Evolutionary conservation across 163 green algal species (phyloP).

Genomic region (Trebouxia gelatinosa): DNA sequence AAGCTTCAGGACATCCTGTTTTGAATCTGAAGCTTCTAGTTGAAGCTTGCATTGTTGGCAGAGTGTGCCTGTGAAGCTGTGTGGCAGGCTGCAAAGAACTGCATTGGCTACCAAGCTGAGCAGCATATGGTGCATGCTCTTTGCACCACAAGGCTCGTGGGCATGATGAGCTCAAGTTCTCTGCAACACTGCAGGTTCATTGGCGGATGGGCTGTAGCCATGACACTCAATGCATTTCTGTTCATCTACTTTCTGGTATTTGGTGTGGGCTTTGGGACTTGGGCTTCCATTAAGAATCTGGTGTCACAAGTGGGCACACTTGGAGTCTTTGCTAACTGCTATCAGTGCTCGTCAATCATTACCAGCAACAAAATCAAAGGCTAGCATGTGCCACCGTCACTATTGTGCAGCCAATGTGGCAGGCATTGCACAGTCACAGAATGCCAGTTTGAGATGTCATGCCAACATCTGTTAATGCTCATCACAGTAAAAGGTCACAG

Average conservation of each 20-base stretch:
- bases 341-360: constrained; percentile 31
- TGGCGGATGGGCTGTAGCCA: constrained; percentile 24
- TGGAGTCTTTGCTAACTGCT: constrained; percentile 38
- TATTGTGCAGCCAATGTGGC: no score
- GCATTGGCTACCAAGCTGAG: no score
- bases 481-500: no score
- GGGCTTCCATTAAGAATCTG: constrained; percentile 31
- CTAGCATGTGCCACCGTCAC: no score
- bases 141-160: background rate
- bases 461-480: no score
- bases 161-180: background rate
- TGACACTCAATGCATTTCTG: constrained; percentile 18
- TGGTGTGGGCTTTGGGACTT: constrained; percentile 32
- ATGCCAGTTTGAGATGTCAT: no score
- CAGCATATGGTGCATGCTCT: constrained; percentile 7
- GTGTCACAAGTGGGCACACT: constrained; percentile 23
- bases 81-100: no score
- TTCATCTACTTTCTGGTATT: constrained; percentile 29
- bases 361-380: constrained; percentile 13
- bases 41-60: no score
- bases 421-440: no score
- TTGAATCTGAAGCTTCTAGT: no score
- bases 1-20: no score
- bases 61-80: no score
- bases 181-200: constrained; percentile 1